A percentile compares a stretch with the other conserved stretches of the same genome.
These are phyloP conservation scores for Alternaria arbusti DNA, from an alignment of 2,329 filamentous ascomycete genomes.

Conservation along the genomic window DNA sequence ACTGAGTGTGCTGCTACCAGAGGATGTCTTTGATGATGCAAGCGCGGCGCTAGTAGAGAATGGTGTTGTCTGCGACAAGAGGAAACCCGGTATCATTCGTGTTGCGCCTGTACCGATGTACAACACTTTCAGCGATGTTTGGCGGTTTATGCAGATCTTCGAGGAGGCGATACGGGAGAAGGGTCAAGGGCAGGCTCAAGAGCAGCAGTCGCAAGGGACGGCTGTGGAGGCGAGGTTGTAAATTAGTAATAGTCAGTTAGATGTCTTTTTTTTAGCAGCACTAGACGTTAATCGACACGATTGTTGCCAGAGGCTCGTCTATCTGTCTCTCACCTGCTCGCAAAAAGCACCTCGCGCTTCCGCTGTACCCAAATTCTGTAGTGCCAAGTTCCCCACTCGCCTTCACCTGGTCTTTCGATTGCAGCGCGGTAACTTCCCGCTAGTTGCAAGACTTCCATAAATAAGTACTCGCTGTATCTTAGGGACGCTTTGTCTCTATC, in stretches of 20 bases:
- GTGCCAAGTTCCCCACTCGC: too few species aligned
- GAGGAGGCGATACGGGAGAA: conserved; percentile 45
- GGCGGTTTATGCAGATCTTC: conserved; percentile 55
- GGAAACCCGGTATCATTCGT: conserved; percentile 83
- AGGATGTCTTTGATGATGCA: conserved; percentile 72
- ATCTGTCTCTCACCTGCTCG: too few species aligned
- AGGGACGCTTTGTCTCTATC: too few species aligned
- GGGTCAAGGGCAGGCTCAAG: conserved; percentile 5
- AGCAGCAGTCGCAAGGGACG: conserved; percentile 4
- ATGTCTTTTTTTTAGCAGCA: neutral
- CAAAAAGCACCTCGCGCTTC: too few species aligned
- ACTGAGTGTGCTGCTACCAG: conserved; percentile 73
- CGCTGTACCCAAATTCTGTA: too few species aligned
- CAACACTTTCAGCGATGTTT: conserved; percentile 77
- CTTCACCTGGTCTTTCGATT: too few species aligned
- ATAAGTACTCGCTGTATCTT: too few species aligned
- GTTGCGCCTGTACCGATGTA: conserved; percentile 86
- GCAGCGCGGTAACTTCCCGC: too few species aligned
- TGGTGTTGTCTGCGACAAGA: conserved; percentile 79
- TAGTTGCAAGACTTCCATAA: too few species aligned
- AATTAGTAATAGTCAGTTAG: neutral
- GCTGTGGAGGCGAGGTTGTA: conserved; percentile 18
- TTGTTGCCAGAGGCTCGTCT: too few species aligned
- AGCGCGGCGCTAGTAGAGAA: conserved; percentile 68
- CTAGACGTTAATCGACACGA: neutral